phyloP scores from a whole-genome alignment of 139 green algal genomes.

The Closterium sp. region DNA sequence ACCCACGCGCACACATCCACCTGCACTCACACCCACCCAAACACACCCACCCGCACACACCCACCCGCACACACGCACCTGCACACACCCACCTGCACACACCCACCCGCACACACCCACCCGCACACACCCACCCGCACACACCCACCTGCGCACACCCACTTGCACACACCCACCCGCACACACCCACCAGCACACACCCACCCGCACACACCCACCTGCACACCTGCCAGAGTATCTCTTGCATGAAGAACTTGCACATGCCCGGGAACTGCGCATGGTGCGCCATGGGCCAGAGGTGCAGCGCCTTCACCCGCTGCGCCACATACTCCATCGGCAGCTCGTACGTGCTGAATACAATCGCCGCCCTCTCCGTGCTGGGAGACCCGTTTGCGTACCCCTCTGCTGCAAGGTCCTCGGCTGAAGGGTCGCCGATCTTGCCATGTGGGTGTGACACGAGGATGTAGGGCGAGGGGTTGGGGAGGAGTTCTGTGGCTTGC shows the following conservation, averaged over 20 bases:
- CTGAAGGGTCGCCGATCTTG: neutral
- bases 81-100: too few relatives aligned
- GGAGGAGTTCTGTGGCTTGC: neutral
- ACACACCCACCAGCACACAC: too few relatives aligned
- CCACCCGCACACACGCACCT: too few relatives aligned
- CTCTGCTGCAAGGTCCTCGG: too few relatives aligned
- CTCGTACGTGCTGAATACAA: constrained; percentile 8
- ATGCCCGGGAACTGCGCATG: constrained; percentile 10
- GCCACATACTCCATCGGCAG: neutral
- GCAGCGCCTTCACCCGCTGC: neutral
- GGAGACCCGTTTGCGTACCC: neutral
- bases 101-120: too few relatives aligned
- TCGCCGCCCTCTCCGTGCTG: neutral
- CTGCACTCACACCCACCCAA: too few relatives aligned
- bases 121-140: too few relatives aligned
- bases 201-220: too few relatives aligned
- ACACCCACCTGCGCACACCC: too few relatives aligned
- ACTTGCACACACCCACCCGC: too few relatives aligned
- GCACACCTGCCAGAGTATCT: constrained; percentile 7
- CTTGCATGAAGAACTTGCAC: constrained; percentile 24
- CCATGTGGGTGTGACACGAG: neutral
- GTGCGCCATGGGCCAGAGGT: constrained; percentile 2
- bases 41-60: too few relatives aligned
- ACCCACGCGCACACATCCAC: too few relatives aligned
- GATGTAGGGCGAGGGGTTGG: neutral